These are phyloP conservation scores for Dendrocalamus sinicus DNA, from an alignment of 176 grass and related monocot genomes.

Conservation along the genomic window DNA sequence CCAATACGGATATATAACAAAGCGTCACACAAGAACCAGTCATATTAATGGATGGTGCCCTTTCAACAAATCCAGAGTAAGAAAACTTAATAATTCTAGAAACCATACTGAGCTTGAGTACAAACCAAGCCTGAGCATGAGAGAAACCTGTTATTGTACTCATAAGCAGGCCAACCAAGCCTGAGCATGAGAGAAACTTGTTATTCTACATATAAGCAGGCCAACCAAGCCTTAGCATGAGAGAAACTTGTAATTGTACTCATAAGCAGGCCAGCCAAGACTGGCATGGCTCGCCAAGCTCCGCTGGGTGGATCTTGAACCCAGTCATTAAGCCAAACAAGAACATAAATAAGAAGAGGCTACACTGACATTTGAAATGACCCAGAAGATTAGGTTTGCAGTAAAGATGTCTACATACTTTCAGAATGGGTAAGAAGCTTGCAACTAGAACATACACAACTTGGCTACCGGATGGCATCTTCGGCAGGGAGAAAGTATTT, in stretches of 20 bases:
- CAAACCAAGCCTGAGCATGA: neutral
- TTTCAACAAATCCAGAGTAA: neutral
- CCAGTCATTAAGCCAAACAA: neutral
- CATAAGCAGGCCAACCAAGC: neutral
- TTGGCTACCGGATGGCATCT: neutral
- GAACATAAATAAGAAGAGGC: slow-evolving; percentile 21
- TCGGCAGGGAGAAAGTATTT: neutral
- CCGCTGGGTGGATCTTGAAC: neutral
- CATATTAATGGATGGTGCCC: neutral
- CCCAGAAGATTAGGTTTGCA: neutral
- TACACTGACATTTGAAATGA: neutral
- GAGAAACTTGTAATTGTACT: neutral
- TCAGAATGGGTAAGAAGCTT: neutral
- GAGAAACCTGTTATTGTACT: neutral
- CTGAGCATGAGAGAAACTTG: neutral
- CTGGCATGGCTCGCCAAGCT: neutral
- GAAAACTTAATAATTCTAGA: neutral
- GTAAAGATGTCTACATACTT: neutral
- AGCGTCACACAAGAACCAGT: neutral
- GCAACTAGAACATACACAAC: neutral
- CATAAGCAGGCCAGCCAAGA: neutral
- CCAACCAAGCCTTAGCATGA: neutral
- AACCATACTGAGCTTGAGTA: neutral
- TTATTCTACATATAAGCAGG: neutral
- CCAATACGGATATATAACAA: neutral